These are phyloP conservation scores for Gillenia trifoliata DNA, from an alignment of 306 rosid genomes.

Conservation along the genomic window DNA sequence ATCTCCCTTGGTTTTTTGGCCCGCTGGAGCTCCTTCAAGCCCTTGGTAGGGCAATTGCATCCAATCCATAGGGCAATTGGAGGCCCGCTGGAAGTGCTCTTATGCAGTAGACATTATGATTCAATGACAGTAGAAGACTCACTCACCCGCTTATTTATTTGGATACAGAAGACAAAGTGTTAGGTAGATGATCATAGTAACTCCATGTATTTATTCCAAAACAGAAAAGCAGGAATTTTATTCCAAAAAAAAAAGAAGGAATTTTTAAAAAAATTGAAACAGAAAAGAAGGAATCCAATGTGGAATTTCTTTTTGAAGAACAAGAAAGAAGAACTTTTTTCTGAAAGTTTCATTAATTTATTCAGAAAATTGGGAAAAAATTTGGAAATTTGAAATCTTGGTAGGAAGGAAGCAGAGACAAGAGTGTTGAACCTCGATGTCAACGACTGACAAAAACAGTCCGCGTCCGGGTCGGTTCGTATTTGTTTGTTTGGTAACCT, in stretches of 20 bases:
- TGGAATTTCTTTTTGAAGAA: not conserved
- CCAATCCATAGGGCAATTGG: too few relatives aligned
- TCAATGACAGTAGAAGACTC: not conserved
- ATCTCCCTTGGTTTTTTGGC: too few relatives aligned
- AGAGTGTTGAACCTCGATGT: slow-evolving; percentile 11
- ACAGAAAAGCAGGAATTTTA: not conserved
- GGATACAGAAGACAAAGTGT: not conserved
- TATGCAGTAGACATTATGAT: not conserved
- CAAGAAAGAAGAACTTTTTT: not conserved
- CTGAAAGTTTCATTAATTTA: slow-evolving; percentile 3
- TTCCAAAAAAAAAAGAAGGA: not conserved
- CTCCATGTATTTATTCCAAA: not conserved
- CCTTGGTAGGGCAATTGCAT: too few relatives aligned
- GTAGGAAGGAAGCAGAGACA: not conserved
- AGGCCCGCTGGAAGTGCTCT: too few relatives aligned
- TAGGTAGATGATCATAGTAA: not conserved
- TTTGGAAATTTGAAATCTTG: slow-evolving; percentile 3
- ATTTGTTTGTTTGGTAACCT: not conserved
- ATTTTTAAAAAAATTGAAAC: not conserved
- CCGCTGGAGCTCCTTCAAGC: too few relatives aligned
- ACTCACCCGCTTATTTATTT: not conserved
- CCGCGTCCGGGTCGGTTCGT: not conserved
- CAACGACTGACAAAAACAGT: slow-evolving; percentile 7
- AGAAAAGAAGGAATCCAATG: slow-evolving; percentile 8
- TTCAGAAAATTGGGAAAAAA: not conserved